Evolutionary conservation across 176 grass and related monocot genomes (phyloP).

Genomic region (Triticum dicoccoides): DNA sequence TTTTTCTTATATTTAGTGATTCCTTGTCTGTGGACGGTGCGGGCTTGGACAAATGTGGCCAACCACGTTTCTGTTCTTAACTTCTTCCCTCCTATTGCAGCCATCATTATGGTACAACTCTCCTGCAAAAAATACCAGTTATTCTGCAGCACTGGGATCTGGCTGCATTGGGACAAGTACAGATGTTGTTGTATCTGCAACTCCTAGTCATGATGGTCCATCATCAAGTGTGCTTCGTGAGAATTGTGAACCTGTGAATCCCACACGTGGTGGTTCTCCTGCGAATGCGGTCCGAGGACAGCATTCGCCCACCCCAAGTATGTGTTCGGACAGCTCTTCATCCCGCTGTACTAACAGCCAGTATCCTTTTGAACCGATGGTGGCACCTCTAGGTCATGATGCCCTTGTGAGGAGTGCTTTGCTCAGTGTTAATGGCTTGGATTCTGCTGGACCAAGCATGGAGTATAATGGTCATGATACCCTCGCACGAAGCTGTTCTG

Average conservation of each 20-base stretch:
- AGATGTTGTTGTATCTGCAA: not conserved
- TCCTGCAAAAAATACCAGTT: constrained; percentile 1
- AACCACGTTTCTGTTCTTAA: not conserved
- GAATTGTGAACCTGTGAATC: not conserved
- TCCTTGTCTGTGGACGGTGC: not conserved
- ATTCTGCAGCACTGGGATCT: not conserved
- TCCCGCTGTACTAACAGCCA: not conserved
- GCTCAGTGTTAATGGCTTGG: not conserved
- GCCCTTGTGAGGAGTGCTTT: not conserved
- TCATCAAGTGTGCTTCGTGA: not conserved
- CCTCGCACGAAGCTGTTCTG: not conserved
- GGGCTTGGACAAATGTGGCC: not conserved
- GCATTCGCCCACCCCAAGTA: not conserved
- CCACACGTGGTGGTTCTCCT: not conserved
- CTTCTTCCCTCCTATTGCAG: not conserved
- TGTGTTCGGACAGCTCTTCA: constrained; percentile 11
- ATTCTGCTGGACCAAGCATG: constrained; percentile 7
- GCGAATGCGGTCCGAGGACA: not conserved
- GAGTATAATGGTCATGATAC: not conserved
- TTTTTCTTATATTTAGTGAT: not conserved
- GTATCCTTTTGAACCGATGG: not conserved
- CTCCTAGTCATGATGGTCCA: constrained; percentile 1
- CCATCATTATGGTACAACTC: constrained; percentile 27
- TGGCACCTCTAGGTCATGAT: not conserved
- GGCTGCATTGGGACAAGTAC: not conserved